Conservation (phyloP, 495 filamentous ascomycete genomes). For the Xylaria palmicola region DNA sequence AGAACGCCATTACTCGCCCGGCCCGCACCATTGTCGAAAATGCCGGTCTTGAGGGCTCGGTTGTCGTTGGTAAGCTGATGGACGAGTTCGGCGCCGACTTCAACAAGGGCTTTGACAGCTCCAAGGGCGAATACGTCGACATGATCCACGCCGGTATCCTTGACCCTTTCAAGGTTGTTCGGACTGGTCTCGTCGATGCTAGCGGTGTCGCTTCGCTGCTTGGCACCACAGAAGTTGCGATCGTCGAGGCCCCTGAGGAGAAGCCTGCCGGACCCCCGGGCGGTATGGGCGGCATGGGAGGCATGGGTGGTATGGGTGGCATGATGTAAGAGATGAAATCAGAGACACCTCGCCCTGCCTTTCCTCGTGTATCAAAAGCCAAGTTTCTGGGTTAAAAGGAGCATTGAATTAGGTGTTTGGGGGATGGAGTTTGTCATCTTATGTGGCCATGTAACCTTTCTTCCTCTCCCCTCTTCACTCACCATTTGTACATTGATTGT, state of each 20-base stretch:
- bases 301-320: constrained; percentile 67
- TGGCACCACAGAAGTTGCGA: constrained; percentile 96
- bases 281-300: constrained; percentile 68
- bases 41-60: constrained; percentile 91
- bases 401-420: constrained; percentile 38
- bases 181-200: constrained; percentile 90
- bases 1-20: constrained; percentile 93
- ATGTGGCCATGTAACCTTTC: constrained; percentile 29
- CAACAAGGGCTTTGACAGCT: constrained; percentile 96
- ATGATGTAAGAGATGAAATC: constrained; percentile 47
- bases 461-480: constrained; percentile 26
- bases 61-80: constrained; percentile 96
- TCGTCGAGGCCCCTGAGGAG: constrained; percentile 93
- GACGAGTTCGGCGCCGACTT: constrained; percentile 91
- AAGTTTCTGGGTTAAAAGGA: constrained; percentile 27
- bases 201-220: constrained; percentile 95
- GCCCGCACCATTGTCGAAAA: constrained; percentile 97
- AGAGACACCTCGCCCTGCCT: constrained; percentile 9
- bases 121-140: constrained; percentile 96
- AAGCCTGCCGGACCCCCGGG: constrained; percentile 61
- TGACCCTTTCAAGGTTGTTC: constrained; percentile 98
- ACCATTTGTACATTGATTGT: constrained; percentile 23
- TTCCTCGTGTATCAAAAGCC: constrained; percentile 32
- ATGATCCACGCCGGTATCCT: constrained; percentile 97
- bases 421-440: constrained; percentile 23